These are phyloP conservation scores for Sporisorium graminicola DNA, from an alignment of 1,284 basidiomycete genomes.

Conservation along the genomic window DNA sequence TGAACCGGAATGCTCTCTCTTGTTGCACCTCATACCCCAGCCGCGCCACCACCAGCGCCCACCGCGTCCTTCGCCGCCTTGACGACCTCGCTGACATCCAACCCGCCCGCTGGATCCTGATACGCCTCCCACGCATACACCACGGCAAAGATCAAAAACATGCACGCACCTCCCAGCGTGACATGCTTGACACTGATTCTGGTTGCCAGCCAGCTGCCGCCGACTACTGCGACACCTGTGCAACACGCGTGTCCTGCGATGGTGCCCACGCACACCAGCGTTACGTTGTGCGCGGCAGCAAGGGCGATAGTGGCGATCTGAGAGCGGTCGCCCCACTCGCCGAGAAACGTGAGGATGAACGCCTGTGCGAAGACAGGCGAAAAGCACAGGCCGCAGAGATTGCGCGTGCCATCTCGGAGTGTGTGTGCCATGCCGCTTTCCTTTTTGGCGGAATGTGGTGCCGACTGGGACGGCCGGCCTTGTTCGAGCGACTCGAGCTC, in stretches of 20 bases:
- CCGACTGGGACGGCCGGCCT: conserved; percentile 4
- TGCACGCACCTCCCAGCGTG: conserved; percentile 82
- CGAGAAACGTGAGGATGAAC: conserved; percentile 93
- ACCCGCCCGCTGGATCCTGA: not conserved
- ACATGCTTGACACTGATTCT: conserved; percentile 72
- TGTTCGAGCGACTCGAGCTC: conserved; percentile 72
- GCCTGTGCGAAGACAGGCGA: conserved; percentile 96
- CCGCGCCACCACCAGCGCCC: not conserved
- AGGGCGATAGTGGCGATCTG: conserved; percentile 98
- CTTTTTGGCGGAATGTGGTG: not conserved
- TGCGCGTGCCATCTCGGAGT: conserved; percentile 78
- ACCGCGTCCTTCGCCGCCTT: conserved; percentile 17
- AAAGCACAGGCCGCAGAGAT: conserved; percentile 84
- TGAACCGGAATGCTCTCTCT: too few relatives aligned
- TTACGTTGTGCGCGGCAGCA: conserved; percentile 88
- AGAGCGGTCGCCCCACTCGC: conserved; percentile 97
- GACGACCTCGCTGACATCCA: not conserved
- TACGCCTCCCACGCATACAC: conserved; percentile 72
- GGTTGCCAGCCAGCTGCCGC: conserved; percentile 82
- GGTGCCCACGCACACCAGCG: conserved; percentile 88
- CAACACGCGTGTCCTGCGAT: conserved; percentile 89
- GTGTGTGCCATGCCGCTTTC: not conserved
- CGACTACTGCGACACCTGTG: conserved; percentile 88
- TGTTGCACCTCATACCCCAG: not conserved
- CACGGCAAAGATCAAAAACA: conserved; percentile 83